Conservation (phyloP, 257 asterid genomes). For the Nicotiana tabacum region DNA sequence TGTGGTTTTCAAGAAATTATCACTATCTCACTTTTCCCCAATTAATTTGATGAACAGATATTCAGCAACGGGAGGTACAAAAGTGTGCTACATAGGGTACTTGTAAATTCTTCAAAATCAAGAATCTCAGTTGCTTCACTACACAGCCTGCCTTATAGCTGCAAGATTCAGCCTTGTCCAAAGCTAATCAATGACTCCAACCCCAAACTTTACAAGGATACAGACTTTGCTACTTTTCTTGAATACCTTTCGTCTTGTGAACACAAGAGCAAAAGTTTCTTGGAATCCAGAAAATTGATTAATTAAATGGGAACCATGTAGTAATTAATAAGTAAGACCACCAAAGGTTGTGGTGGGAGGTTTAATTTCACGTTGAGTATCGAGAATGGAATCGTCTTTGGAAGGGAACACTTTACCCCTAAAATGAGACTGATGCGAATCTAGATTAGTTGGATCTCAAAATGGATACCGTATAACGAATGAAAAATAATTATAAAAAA, state of each 20-base stretch:
- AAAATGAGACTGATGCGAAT: too few species aligned
- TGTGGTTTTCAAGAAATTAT: neutral
- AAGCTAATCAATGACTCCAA: conserved; percentile 23
- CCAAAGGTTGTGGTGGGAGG: too few species aligned
- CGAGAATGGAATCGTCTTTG: too few species aligned
- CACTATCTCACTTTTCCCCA: neutral
- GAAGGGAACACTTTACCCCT: too few species aligned
- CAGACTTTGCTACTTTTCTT: conserved; percentile 31
- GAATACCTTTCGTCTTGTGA: conserved; percentile 25
- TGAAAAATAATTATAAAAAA: too few species aligned
- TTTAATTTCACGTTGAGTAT: too few species aligned
- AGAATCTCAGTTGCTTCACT: conserved; percentile 35
- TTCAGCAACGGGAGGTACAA: conserved; percentile 40
- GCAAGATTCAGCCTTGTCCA: conserved; percentile 21
- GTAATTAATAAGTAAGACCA: too few species aligned
- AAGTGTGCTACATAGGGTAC: conserved; percentile 38
- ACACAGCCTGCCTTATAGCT: conserved; percentile 26
- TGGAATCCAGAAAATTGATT: conserved; percentile 23
- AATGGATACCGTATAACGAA: accelerated
- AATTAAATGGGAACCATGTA: neutral
- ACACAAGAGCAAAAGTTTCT: conserved; percentile 31
- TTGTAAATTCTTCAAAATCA: conserved; percentile 26
- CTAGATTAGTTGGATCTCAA: too few species aligned
- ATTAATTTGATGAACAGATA: conserved; percentile 17
- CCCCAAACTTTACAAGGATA: conserved; percentile 29